phyloP scores from a whole-genome alignment of 805 yeast genomes.

The Tetrapisispora phaffii region DNA sequence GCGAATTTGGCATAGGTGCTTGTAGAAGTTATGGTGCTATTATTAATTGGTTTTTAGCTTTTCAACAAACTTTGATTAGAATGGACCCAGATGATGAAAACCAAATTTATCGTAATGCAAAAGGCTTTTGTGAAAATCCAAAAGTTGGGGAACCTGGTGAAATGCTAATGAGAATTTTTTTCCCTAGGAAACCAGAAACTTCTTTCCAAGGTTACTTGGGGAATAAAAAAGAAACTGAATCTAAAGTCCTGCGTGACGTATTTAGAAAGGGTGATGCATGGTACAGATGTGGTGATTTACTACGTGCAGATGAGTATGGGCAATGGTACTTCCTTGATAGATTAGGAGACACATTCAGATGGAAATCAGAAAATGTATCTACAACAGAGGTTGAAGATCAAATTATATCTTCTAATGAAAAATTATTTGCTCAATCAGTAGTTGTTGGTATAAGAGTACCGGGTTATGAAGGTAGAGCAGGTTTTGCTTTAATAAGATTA shows the following conservation, averaged over 20 bases:
- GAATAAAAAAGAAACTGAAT: conserved; percentile 65
- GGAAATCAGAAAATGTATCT: conserved; percentile 94
- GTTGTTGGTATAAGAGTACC: conserved; percentile 85
- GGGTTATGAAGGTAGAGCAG: conserved; percentile 89
- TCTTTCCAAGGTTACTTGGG: conserved; percentile 88
- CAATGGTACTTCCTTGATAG: conserved; percentile 80
- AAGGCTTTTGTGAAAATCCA: conserved; percentile 52
- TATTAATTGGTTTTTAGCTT: conserved; percentile 41
- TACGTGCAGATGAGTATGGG: conserved; percentile 58
- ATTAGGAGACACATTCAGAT: conserved; percentile 88
- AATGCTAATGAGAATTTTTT: conserved; percentile 63
- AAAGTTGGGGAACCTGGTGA: conserved; percentile 70
- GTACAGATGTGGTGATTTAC: conserved; percentile 80
- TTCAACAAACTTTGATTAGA: conserved; percentile 51
- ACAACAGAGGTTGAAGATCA: conserved; percentile 88
- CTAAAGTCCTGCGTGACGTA: conserved; percentile 65
- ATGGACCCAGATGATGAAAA: conserved; percentile 77
- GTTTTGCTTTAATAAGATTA: conserved; percentile 69
- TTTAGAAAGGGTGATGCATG: conserved; percentile 83
- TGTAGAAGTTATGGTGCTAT: conserved; percentile 68
- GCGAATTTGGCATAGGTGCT: conserved; percentile 78
- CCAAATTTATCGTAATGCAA: conserved; percentile 57
- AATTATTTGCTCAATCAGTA: conserved; percentile 49
- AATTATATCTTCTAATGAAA: conserved; percentile 32
- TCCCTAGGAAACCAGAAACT: conserved; percentile 52